These are phyloP conservation scores for Leucosporidium scottii DNA, from an alignment of 768 basidiomycete species.

Conservation along the genomic window DNA sequence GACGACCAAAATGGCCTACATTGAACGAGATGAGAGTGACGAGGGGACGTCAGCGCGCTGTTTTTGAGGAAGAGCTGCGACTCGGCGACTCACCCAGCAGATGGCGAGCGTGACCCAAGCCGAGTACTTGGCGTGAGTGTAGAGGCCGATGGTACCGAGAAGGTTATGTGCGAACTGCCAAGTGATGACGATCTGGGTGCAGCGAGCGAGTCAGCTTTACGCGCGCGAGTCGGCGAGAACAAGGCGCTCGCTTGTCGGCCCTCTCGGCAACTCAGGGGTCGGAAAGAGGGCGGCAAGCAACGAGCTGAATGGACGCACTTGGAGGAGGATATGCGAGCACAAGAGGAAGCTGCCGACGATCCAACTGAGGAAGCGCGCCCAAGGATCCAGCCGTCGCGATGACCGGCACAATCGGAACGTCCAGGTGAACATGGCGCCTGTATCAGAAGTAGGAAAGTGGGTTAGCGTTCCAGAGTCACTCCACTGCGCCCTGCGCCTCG, in stretches of 20 bases:
- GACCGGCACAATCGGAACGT: conserved; percentile 34
- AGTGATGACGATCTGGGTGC: conserved; percentile 27
- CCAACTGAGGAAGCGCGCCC: conserved; percentile 36
- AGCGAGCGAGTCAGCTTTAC: no score
- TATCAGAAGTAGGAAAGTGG: not conserved
- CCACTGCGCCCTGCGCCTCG: no score
- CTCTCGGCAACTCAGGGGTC: no score
- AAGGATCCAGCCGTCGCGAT: conserved; percentile 17
- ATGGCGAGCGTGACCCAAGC: conserved; percentile 30
- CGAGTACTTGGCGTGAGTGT: conserved; percentile 11
- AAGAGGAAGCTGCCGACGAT: conserved; percentile 32
- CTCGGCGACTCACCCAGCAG: conserved; percentile 23
- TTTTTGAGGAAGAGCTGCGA: no score
- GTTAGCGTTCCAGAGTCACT: not conserved
- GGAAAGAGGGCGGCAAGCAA: no score
- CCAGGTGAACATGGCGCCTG: conserved; percentile 37
- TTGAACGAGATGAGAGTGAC: not conserved
- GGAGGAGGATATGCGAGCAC: conserved; percentile 33
- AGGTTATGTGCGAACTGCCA: conserved; percentile 35
- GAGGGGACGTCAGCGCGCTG: not conserved
- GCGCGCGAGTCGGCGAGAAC: not conserved
- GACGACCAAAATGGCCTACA: conserved; percentile 17
- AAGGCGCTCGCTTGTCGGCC: no score
- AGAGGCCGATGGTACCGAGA: conserved; percentile 30
- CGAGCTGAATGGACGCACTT: conserved; percentile 26